Evolutionary conservation across 352 stramenopile species (phyloP).

Genomic region (Plasmopara viticola): DNA sequence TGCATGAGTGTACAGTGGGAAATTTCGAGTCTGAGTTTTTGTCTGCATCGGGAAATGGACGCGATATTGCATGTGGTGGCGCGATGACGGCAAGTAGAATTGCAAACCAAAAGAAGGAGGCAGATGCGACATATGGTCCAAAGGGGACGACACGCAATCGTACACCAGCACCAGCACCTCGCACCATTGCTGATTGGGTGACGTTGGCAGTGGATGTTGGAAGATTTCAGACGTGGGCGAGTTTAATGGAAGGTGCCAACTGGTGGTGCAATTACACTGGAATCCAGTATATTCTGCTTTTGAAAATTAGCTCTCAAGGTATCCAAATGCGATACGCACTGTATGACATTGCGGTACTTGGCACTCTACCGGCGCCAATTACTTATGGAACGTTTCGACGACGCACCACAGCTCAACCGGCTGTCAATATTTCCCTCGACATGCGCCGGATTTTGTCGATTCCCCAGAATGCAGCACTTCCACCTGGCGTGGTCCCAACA

Average conservation of each 20-base stretch:
- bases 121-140: background rate
- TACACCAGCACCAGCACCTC: constrained; percentile 2
- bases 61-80: background rate
- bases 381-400: constrained; percentile 6
- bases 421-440: constrained; percentile 11
- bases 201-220: constrained; percentile 1
- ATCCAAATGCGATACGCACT: constrained; percentile 3
- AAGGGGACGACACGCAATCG: constrained; percentile 2
- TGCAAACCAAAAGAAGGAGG: background rate
- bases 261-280: constrained; percentile 9
- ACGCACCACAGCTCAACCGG: constrained; percentile 1
- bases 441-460: constrained; percentile 2
- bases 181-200: constrained; percentile 8
- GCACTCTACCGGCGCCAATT: constrained; percentile 1
- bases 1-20: too few relatives aligned
- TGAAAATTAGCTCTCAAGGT: constrained; percentile 7
- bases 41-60: constrained; percentile 2
- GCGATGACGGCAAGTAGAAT: background rate
- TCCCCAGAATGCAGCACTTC: background rate
- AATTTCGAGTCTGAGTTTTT: background rate
- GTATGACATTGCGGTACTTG: constrained; percentile 3
- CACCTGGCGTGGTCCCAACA: background rate
- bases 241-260: background rate
- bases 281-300: constrained; percentile 11
- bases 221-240: background rate